A percentile compares a stretch with the other conserved stretches of the same genome.
Evolutionary conservation across 257 asterid species (phyloP).

Genomic region (Buddleja alternifolia): DNA sequence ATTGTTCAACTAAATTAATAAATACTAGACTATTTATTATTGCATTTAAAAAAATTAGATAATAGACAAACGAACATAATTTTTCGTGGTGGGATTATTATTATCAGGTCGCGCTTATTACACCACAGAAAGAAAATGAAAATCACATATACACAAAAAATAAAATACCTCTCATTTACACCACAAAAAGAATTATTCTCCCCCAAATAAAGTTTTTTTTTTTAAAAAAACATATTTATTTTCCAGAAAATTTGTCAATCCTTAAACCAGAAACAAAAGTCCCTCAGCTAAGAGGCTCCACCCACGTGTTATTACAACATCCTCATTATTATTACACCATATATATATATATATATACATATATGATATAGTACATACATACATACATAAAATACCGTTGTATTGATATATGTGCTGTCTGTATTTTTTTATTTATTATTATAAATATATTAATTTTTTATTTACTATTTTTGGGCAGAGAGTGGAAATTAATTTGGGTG

Average conservation of each 20-base stretch:
- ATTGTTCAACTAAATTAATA: too few species aligned
- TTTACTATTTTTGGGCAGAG: slow-evolving; percentile 33
- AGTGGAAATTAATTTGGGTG: slow-evolving; percentile 1
- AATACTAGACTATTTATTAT: too few species aligned
- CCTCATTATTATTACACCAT: slow-evolving; percentile 21
- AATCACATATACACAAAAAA: too few species aligned
- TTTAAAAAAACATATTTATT: neutral
- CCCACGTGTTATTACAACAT: slow-evolving; percentile 33
- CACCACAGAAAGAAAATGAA: too few species aligned
- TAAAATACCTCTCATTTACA: neutral
- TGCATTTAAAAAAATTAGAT: too few species aligned
- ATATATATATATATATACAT: neutral
- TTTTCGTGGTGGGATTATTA: too few species aligned
- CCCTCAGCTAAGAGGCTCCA: slow-evolving; percentile 26
- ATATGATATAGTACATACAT: neutral
- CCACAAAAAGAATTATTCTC: neutral
- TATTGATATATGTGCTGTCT: neutral
- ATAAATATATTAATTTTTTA: neutral
- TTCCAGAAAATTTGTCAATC: neutral
- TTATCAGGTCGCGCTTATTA: too few species aligned
- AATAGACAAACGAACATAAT: too few species aligned
- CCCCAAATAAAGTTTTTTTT: neutral
- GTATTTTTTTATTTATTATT: neutral
- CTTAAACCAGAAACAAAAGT: slow-evolving; percentile 6
- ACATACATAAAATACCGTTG: neutral